Evolutionary conservation across 164 flowering plant species (phyloP), one percentile per base, ranked within the genome.

Genomic region (Brasenia schreberi): DNA sequence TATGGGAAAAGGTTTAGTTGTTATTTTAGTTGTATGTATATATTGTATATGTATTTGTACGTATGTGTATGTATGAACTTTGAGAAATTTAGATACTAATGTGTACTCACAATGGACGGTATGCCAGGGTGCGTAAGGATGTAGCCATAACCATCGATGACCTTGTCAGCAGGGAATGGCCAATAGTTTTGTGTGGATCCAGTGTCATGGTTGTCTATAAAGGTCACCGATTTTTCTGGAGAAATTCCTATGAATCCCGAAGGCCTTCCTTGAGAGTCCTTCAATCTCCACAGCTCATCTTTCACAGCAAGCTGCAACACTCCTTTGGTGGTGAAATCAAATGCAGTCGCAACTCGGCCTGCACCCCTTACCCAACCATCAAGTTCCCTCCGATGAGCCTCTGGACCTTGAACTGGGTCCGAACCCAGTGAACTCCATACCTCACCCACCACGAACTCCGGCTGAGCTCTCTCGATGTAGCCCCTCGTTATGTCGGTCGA

Each of bases 111-210:
- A 12, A 89, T 73, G 6, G 83, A 76, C n/a, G 93, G 96, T 7
- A 69, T 81, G 19, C 94, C 92, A 5, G 94, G 94, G 73, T 90
- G 94, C 17, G 94, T 90, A 74, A 90, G 89, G 61, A 90, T 85
- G 68, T 90, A 88, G 4, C 0, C 39, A 33, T 33, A 23, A 61
- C 97, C 97, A 19, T 66, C 89, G 76, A 85, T 82, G 69, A 88
- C 84, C 77, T 86, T 84, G 43, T 88, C 90, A 0, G 87, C 78
- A 10, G 97, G 96, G 72, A 88, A 91, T 9, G 90, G 93, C 92
- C 87, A 87, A 0, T 65, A 0, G 0, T 69, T 64, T 61, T 90
- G 95, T 0, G 91, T 79, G 0, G 89, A 85, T 0, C 89, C 87
- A 0, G 94, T 87, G 66, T 91, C 89, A 64, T 91, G 97, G 65